Evolutionary conservation across 768 basidiomycete genomes (phyloP), one percentile per base, ranked within the genome.

Genomic region (Galerina marginata): DNA sequence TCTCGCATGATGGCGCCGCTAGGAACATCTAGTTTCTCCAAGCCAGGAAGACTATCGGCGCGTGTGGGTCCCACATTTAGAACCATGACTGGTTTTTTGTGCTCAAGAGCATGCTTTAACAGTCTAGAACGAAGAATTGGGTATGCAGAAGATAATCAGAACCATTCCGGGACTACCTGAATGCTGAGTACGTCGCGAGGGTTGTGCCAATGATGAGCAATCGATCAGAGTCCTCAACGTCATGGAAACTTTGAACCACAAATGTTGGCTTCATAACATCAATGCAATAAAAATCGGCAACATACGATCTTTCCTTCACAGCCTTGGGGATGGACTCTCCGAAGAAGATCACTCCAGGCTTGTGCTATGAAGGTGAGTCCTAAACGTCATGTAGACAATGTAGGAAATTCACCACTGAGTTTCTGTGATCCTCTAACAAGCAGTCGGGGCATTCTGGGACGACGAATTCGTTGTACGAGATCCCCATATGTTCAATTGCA

Each of bases 101-200:
- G 76, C 61, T 92, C 86, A 4, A 91, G 71, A 1, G 95, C 94
- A 64, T 86, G 89, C 71, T 90, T 93, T 48, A 96, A 79, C 33
- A 98, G 75, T 65, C 95, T 92, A 49, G 12, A 61, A 40, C 40
- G 42, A 46, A 26, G n/a, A 14, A 58, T 15, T 58, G 49, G 37
- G 47, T 15, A 45, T 23, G 25, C 23, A 43, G 29, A 49, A 37
- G 47, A 50, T 50, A 54, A 43, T 26, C 43, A 20, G 15, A n/a
- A 47, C 7, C 33, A 45, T 36, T 38, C 20, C 20, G 5, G 40
- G 40, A 77, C 25, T 64, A 92, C 92, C 92, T 82, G 74, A 90
- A 97, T 2, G 95, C 94, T 6, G 93, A 95, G 74, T 91, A 97
- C 0, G 96, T 98, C 0, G 96, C 95, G 26, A 97, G 84, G 1